Conservation (phyloP, 2,329 filamentous ascomycete genomes). For the Clarireedia paspali region DNA sequence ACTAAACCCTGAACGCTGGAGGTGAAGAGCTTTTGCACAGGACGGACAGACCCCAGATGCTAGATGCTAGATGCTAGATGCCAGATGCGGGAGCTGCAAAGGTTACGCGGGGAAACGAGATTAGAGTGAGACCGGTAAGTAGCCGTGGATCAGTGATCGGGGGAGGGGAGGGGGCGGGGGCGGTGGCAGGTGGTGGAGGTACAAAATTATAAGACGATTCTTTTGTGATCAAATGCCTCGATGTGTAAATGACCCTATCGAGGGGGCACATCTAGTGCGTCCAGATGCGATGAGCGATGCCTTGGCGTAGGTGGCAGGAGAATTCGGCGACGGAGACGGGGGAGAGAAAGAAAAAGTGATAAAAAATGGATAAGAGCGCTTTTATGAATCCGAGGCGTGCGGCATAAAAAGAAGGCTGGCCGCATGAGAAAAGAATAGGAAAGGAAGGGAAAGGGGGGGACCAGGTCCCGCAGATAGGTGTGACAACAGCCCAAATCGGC, state of each 20-base stretch:
- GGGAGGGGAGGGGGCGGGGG: not conserved
- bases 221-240: not conserved
- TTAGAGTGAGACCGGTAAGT: not conserved
- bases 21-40: not conserved
- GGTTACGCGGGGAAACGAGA: not conserved
- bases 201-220: not conserved
- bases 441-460: not conserved
- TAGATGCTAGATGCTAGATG: not conserved
- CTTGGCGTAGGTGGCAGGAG: not conserved
- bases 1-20: too few species aligned
- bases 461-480: not conserved
- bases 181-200: not conserved
- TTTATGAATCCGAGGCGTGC: not conserved
- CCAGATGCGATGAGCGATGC: not conserved
- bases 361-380: not conserved
- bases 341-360: not conserved
- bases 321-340: not conserved
- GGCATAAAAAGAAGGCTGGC: not conserved
- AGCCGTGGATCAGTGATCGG: not conserved
- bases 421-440: not conserved
- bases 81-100: not conserved
- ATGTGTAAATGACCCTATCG: slow-evolving; percentile 2
- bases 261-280: not conserved
- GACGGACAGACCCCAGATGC: not conserved
- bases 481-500: not conserved